These are phyloP conservation scores for Epichloe uncinata DNA, from an alignment of 2,329 filamentous ascomycete species.

Conservation along the genomic window DNA sequence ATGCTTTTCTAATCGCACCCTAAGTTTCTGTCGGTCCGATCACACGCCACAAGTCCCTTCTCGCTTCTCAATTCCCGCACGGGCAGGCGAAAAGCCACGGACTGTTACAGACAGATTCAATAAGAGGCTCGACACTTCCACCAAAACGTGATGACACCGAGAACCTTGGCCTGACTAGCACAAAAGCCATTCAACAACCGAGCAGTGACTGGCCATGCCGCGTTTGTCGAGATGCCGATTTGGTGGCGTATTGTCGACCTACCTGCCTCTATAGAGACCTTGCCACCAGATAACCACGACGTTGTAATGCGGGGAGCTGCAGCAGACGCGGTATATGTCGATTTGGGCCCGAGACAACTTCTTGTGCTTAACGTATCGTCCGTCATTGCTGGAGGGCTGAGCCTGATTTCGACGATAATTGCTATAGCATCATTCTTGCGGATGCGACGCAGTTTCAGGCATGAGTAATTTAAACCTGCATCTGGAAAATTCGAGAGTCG, in stretches of 20 bases:
- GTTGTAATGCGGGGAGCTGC: neutral
- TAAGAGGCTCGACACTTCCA: neutral
- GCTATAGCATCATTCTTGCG: constrained; percentile 60
- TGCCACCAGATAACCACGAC: neutral
- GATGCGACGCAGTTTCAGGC: constrained; percentile 62
- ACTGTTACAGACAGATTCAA: neutral
- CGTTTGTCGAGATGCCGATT: constrained; percentile 1
- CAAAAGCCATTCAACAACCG: neutral
- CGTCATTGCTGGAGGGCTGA: constrained; percentile 33
- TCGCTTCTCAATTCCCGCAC: neutral
- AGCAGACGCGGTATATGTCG: neutral
- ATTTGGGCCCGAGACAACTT: neutral
- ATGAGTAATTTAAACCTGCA: constrained; percentile 26
- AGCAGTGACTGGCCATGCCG: neutral
- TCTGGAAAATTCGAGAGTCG: neutral
- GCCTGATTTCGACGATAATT: constrained; percentile 40
- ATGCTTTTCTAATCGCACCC: neutral
- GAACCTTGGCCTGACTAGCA: neutral
- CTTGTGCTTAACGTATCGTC: constrained; percentile 16
- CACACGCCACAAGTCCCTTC: neutral
- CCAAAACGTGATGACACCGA: neutral
- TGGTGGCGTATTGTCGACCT: constrained; percentile 1
- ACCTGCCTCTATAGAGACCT: neutral
- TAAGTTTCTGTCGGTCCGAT: neutral
- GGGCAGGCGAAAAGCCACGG: neutral